These are phyloP conservation scores for Gymnopus androsaceus DNA, from an alignment of 1,284 basidiomycete genomes.

Conservation along the genomic window DNA sequence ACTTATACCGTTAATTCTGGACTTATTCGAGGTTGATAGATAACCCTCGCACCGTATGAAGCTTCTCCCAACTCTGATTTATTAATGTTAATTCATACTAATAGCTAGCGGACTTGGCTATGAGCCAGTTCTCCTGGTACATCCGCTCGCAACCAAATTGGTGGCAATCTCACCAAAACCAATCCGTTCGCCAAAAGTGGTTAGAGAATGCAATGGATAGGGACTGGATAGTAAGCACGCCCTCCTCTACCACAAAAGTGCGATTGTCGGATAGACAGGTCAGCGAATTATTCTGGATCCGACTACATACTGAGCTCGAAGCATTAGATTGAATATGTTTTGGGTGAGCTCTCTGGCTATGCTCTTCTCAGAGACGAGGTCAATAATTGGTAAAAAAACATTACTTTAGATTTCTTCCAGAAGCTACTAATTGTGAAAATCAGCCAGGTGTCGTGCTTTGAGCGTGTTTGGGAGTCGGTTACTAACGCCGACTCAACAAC, in stretches of 20 bases:
- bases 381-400: constrained; percentile 39
- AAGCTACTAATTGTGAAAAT: neutral
- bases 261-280: constrained; percentile 47
- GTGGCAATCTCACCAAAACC: constrained; percentile 39
- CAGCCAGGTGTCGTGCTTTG: constrained; percentile 56
- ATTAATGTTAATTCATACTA: neutral
- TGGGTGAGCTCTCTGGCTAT: constrained; percentile 54
- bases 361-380: constrained; percentile 41
- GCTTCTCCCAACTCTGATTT: neutral
- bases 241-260: constrained; percentile 33
- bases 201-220: constrained; percentile 29
- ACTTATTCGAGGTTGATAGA: constrained; percentile 28
- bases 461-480: constrained; percentile 54
- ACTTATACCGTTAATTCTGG: neutral
- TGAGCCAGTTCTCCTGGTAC: constrained; percentile 48
- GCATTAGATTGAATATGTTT: constrained; percentile 46
- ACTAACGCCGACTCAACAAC: constrained; percentile 24
- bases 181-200: constrained; percentile 35
- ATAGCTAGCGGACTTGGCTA: constrained; percentile 51
- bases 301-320: constrained; percentile 1
- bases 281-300: constrained; percentile 11
- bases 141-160: constrained; percentile 43
- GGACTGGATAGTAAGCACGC: constrained; percentile 37
- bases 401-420: neutral
- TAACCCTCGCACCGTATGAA: constrained; percentile 46